A percentile compares a stretch with the other conserved stretches of the same genome.
Evolutionary conservation across 2,329 filamentous ascomycete species (phyloP).

Genomic region (Colletotrichum shisoi): DNA sequence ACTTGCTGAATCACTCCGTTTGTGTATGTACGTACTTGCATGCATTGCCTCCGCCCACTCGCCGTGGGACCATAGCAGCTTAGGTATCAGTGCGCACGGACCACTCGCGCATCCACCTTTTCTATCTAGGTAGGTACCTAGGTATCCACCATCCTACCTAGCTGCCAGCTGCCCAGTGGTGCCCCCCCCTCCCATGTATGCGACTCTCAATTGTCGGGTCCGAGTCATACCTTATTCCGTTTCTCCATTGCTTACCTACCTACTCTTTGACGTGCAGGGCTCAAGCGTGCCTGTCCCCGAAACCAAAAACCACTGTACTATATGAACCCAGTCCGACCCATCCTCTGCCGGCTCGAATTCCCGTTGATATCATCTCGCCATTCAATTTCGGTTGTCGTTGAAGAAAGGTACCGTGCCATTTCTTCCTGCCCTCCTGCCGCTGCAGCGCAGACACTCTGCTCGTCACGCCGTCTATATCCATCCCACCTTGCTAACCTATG

Average conservation of each 20-base stretch:
- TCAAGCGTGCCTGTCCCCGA: constrained; percentile 23
- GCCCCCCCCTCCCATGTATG: too few relatives aligned
- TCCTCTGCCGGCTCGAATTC: background rate
- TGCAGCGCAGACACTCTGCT: background rate
- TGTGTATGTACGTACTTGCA: too few relatives aligned
- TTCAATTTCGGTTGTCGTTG: background rate
- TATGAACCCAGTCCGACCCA: constrained; percentile 27
- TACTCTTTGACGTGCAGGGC: constrained; percentile 16
- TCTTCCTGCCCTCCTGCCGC: background rate
- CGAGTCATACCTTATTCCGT: too few relatives aligned
- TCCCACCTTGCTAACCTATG: background rate
- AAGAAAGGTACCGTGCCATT: background rate
- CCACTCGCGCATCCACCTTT: too few relatives aligned
- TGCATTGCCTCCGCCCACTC: too few relatives aligned
- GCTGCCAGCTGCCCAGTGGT: too few relatives aligned
- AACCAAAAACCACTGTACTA: constrained; percentile 28
- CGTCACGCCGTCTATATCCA: background rate
- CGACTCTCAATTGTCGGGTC: too few relatives aligned
- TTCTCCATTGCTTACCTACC: constrained; percentile 7
- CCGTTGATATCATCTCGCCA: background rate
- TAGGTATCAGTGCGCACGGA: too few relatives aligned
- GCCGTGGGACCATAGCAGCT: too few relatives aligned
- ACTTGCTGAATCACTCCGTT: too few relatives aligned
- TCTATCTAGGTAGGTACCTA: too few relatives aligned
- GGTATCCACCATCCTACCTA: too few relatives aligned